Evolutionary conservation across 2,329 filamentous ascomycete genomes (phyloP).

Genomic region (Colletotrichum lindemuthianum): DNA sequence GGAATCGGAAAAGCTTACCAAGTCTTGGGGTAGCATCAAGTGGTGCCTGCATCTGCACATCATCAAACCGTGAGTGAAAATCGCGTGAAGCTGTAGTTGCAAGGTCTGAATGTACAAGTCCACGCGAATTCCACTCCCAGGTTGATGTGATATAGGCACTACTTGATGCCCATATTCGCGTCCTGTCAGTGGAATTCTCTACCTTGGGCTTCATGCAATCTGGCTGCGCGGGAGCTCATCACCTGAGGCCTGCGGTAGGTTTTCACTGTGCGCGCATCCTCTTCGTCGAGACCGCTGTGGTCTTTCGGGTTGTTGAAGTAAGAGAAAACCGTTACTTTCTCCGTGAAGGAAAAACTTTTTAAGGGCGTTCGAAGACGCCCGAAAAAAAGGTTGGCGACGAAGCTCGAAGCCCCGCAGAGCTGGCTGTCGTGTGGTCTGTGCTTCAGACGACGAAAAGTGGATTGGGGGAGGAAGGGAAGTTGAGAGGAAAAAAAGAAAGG

Average conservation of each 20-base stretch:
- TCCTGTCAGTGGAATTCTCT: no score
- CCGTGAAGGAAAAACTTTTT: background rate
- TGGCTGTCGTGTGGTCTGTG: background rate
- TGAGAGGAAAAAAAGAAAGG: background rate
- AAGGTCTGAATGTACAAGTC: no score
- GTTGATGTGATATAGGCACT: background rate
- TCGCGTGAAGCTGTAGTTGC: no score
- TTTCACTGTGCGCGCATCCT: background rate
- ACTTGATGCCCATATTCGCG: background rate
- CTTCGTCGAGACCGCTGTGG: background rate
- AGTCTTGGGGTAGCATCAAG: background rate
- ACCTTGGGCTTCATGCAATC: no score
- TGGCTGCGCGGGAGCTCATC: no score
- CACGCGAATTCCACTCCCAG: no score
- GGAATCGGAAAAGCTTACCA: constrained; percentile 13
- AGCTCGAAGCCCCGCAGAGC: constrained; percentile 11
- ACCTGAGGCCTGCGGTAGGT: no score
- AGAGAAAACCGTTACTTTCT: fast-evolving
- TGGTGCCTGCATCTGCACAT: no score
- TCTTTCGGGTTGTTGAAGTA: background rate
- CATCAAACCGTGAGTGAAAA: no score
- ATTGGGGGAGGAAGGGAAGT: background rate
- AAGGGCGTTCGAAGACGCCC: background rate
- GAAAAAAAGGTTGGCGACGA: constrained; percentile 28
- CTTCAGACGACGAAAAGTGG: background rate